Percentiles rank a stretch among this genome's conserved stretches.
These are phyloP conservation scores for Capsicum pubescens DNA, from an alignment of 257 asterid genomes.

Conservation along the genomic window DNA sequence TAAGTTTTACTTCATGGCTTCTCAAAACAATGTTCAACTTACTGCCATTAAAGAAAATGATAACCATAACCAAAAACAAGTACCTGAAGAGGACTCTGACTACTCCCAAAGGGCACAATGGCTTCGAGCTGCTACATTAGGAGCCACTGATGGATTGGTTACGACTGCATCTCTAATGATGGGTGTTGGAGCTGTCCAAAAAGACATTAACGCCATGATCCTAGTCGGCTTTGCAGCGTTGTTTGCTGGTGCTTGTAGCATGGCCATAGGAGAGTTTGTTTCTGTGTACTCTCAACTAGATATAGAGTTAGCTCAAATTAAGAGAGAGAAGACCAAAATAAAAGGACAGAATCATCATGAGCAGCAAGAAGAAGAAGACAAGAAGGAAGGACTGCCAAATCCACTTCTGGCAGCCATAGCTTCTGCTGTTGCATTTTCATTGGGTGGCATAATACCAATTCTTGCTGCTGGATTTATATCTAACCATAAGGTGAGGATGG, in stretches of 20 bases:
- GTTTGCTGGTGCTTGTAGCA: constrained; percentile 77
- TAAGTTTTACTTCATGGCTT: constrained; percentile 46
- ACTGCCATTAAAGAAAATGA: constrained; percentile 34
- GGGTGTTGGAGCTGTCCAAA: constrained; percentile 72
- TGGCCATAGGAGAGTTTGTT: constrained; percentile 83
- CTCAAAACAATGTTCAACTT: constrained; percentile 47
- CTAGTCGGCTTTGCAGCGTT: constrained; percentile 68
- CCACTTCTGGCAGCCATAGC: constrained; percentile 72
- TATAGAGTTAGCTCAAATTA: constrained; percentile 64
- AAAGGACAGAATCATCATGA: constrained; percentile 10
- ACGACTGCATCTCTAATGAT: constrained; percentile 68
- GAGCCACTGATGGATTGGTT: constrained; percentile 78
- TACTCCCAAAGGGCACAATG: constrained; percentile 70
- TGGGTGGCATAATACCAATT: constrained; percentile 67
- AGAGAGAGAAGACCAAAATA: constrained; percentile 41
- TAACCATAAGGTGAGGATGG: constrained; percentile 52
- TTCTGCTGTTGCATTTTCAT: constrained; percentile 62
- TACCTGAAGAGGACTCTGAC: constrained; percentile 48
- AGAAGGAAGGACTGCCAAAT: constrained; percentile 57
- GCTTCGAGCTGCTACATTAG: constrained; percentile 75
- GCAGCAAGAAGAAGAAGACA: not conserved
- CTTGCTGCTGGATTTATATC: constrained; percentile 64
- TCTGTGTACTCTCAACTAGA: constrained; percentile 72
- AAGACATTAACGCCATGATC: constrained; percentile 60
- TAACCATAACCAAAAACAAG: constrained; percentile 30